These are phyloP conservation scores for Vaccinium myrtillus DNA, from an alignment of 148 eudicot genomes.

Conservation along the genomic window DNA sequence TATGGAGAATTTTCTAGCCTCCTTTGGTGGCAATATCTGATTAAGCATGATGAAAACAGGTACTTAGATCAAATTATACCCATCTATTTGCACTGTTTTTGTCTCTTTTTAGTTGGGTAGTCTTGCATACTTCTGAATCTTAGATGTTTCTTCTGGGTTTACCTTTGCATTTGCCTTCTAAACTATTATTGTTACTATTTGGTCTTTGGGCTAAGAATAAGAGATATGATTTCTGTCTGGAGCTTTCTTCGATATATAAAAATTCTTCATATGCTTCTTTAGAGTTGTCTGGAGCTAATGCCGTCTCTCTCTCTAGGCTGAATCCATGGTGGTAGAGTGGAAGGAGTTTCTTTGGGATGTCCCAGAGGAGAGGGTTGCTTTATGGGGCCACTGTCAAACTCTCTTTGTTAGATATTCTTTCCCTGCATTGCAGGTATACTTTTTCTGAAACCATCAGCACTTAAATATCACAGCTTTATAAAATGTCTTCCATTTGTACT, in stretches of 20 bases:
- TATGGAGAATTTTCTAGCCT: background rate
- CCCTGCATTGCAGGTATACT: slow-evolving; percentile 80
- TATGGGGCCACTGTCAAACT: slow-evolving; percentile 97
- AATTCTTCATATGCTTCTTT: background rate
- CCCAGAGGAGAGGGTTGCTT: slow-evolving; percentile 88
- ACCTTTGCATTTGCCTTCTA: background rate
- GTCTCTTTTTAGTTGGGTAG: background rate
- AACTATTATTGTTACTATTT: background rate
- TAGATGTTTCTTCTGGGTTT: background rate
- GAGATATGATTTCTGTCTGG: background rate
- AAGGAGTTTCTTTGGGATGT: slow-evolving; percentile 99
- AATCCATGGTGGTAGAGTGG: slow-evolving; percentile 95
- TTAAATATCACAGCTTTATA: slow-evolving; percentile 10
- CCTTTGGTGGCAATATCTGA: background rate
- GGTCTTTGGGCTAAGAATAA: background rate
- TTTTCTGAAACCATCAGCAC: slow-evolving; percentile 1
- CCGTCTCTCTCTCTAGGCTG: slow-evolving; percentile 48
- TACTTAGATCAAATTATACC: background rate
- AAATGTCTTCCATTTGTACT: background rate
- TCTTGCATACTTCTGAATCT: background rate
- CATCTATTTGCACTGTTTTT: background rate
- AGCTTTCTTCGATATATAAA: background rate
- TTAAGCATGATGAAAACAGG: background rate
- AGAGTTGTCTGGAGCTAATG: background rate
- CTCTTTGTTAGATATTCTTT: slow-evolving; percentile 75